These are phyloP conservation scores for Dendrostoma leiphaemia DNA, from an alignment of 2,329 filamentous ascomycete species.

Conservation along the genomic window DNA sequence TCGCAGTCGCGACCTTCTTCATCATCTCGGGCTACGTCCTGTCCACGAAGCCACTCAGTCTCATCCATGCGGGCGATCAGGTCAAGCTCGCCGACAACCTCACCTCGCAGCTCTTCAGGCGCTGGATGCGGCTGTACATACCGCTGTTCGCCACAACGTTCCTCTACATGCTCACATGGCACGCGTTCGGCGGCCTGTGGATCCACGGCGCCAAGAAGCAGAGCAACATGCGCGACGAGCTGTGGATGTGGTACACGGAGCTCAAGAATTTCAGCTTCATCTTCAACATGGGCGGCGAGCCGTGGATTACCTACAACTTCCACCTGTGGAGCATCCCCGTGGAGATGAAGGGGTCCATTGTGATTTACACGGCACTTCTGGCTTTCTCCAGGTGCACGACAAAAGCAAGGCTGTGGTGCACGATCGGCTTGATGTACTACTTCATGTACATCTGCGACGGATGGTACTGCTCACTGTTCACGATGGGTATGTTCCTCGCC, in stretches of 20 bases:
- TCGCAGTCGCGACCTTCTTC: slow-evolving; percentile 56
- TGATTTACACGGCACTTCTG: slow-evolving; percentile 56
- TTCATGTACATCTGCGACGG: slow-evolving; percentile 68
- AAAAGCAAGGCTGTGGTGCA: slow-evolving; percentile 53
- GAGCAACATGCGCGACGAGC: slow-evolving; percentile 43
- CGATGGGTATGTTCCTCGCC: slow-evolving; percentile 59
- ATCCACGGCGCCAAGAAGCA: slow-evolving; percentile 36
- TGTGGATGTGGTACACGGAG: slow-evolving; percentile 51
- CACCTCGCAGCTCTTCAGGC: slow-evolving; percentile 45
- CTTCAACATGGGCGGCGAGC: slow-evolving; percentile 55
- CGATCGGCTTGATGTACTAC: slow-evolving; percentile 56
- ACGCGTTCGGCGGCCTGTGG: slow-evolving; percentile 49
- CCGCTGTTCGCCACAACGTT: slow-evolving; percentile 56
- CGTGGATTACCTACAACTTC: slow-evolving; percentile 57
- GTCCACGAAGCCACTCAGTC: slow-evolving; percentile 45
- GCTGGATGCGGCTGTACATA: slow-evolving; percentile 48
- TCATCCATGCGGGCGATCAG: slow-evolving; percentile 44
- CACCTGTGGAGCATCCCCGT: slow-evolving; percentile 65
- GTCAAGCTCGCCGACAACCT: slow-evolving; percentile 41
- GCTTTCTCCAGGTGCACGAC: slow-evolving; percentile 55
- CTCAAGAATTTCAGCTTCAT: slow-evolving; percentile 69
- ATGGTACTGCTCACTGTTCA: slow-evolving; percentile 59
- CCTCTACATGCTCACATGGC: slow-evolving; percentile 50
- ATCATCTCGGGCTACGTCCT: slow-evolving; percentile 59
- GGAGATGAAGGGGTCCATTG: slow-evolving; percentile 62